phyloP scores from a whole-genome alignment of 768 basidiomycete genomes.

The Lyophyllum atratum region DNA sequence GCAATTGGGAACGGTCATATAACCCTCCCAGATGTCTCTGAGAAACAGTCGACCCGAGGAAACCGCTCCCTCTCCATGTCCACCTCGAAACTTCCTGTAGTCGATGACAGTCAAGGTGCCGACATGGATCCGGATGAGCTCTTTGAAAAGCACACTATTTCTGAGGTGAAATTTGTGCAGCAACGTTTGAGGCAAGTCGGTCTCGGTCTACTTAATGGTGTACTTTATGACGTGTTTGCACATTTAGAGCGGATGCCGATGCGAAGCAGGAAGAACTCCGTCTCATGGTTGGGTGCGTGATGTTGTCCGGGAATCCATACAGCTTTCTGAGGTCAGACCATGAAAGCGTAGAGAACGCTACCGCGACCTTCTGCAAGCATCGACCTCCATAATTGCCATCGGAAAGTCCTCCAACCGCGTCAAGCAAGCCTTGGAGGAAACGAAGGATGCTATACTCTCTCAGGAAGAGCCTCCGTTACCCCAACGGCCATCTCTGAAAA shows the following conservation, averaged over 20 bases:
- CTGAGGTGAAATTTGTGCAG: constrained; percentile 69
- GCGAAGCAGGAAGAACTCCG: constrained; percentile 87
- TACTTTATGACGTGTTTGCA: neutral
- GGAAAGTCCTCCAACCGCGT: constrained; percentile 69
- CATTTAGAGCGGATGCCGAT: constrained; percentile 72
- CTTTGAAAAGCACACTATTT: constrained; percentile 69
- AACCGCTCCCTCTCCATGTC: constrained; percentile 16
- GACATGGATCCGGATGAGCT: constrained; percentile 69
- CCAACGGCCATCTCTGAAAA: constrained; percentile 37
- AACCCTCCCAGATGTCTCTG: constrained; percentile 14
- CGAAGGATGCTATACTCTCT: constrained; percentile 51
- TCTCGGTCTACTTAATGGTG: neutral
- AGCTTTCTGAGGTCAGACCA: constrained; percentile 31
- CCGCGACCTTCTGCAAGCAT: constrained; percentile 83
- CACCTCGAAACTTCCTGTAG: constrained; percentile 18
- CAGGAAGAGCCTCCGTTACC: constrained; percentile 47
- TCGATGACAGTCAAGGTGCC: constrained; percentile 20
- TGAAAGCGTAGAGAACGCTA: constrained; percentile 85
- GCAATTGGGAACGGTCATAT: constrained; percentile 25
- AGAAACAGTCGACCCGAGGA: constrained; percentile 8
- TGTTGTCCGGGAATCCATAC: neutral
- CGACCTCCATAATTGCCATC: constrained; percentile 81
- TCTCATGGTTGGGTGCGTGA: constrained; percentile 89
- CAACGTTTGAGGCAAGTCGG: constrained; percentile 61
- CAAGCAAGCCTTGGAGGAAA: constrained; percentile 61